Evolutionary conservation across 805 yeast genomes (phyloP).

Genomic region (Geotrichum ghanense): DNA sequence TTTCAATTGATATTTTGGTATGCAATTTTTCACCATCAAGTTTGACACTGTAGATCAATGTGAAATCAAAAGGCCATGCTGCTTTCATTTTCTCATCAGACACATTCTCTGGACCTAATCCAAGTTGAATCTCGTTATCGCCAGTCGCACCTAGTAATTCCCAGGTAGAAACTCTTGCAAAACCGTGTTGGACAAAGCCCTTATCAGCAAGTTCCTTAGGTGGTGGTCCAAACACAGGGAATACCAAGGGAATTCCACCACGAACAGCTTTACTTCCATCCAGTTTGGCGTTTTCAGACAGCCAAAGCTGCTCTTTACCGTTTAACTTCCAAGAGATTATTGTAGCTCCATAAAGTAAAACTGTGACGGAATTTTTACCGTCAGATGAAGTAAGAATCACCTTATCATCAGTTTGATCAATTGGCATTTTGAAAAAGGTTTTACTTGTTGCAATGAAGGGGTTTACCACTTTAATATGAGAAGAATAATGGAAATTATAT

Average conservation of each 20-base stretch:
- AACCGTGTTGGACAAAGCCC: constrained; percentile 88
- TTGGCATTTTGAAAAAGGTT: constrained; percentile 45
- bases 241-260: constrained; percentile 95
- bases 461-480: no score
- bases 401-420: constrained; percentile 52
- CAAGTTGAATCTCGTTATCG: constrained; percentile 71
- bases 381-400: constrained; percentile 42
- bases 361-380: constrained; percentile 46
- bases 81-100: constrained; percentile 40
- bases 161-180: constrained; percentile 87
- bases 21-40: constrained; percentile 41
- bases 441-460: no score
- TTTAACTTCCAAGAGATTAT: constrained; percentile 68
- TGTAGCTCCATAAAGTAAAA: constrained; percentile 83
- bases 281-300: constrained; percentile 41
- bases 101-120: constrained; percentile 76
- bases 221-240: constrained; percentile 74
- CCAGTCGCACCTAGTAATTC: constrained; percentile 83
- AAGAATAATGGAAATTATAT: no score
- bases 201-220: constrained; percentile 45
- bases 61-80: constrained; percentile 64
- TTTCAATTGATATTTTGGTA: constrained; percentile 66
- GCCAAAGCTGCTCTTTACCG: constrained; percentile 77
- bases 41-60: constrained; percentile 58
- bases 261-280: constrained; percentile 93